Evolutionary conservation across 345 rosid genomes (phyloP).

Genomic region (Passiflora organensis): DNA sequence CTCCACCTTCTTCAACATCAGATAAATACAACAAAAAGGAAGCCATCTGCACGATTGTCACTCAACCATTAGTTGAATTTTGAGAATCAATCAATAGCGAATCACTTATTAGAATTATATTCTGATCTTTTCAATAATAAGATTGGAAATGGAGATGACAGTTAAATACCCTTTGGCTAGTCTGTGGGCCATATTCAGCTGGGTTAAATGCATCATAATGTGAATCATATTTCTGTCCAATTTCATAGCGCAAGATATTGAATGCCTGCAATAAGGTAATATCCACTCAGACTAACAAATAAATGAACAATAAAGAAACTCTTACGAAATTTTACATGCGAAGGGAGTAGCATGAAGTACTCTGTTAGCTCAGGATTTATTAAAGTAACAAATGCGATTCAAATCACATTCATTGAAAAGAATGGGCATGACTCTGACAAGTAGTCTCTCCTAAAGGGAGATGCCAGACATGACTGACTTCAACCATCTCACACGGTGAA

Average conservation of each 20-base stretch:
- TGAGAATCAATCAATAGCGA: neutral
- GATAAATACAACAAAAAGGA: slow-evolving; percentile 65
- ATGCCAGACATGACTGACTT: neutral
- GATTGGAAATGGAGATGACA: neutral
- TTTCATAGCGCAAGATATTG: slow-evolving; percentile 30
- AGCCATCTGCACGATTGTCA: slow-evolving; percentile 37
- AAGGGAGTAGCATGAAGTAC: neutral
- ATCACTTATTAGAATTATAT: neutral
- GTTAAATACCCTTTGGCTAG: slow-evolving; percentile 64
- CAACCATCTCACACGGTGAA: neutral
- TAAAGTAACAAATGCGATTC: neutral
- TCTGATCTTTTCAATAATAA: neutral
- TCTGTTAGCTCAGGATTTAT: neutral
- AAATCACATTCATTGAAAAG: neutral
- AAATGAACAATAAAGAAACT: slow-evolving; percentile 7
- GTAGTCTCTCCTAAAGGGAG: too few relatives aligned
- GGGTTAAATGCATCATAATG: slow-evolving; percentile 29
- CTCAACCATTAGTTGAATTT: slow-evolving; percentile 11
- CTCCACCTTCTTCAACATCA: slow-evolving; percentile 73
- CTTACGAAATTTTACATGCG: slow-evolving; percentile 4
- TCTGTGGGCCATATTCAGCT: slow-evolving; percentile 45
- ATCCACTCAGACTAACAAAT: slow-evolving; percentile 15
- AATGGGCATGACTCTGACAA: neutral
- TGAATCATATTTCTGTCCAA: slow-evolving; percentile 32
- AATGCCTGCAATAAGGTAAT: slow-evolving; percentile 27